A percentile compares a stretch with the other conserved stretches of the same genome.
These are phyloP conservation scores for Leptographium procerum DNA, from an alignment of 2,329 filamentous ascomycete species.

Conservation along the genomic window DNA sequence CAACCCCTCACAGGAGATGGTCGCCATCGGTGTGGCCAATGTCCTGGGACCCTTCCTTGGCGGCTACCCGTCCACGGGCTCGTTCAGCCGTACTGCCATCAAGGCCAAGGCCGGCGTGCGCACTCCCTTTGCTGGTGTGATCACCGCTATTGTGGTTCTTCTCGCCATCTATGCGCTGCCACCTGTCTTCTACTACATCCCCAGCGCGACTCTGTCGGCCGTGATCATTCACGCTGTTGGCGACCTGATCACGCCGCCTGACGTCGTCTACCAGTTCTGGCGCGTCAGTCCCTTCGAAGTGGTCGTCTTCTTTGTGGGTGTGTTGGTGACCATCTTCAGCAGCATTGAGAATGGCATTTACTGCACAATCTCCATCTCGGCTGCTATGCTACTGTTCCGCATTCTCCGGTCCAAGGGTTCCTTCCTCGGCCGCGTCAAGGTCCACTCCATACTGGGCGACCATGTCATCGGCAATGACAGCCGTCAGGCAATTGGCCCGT, in stretches of 20 bases:
- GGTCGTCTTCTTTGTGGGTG: slow-evolving; percentile 84
- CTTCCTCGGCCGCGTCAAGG: slow-evolving; percentile 72
- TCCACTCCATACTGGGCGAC: slow-evolving; percentile 76
- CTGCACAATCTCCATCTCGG: slow-evolving; percentile 66
- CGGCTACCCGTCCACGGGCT: slow-evolving; percentile 81
- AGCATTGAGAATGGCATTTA: slow-evolving; percentile 92
- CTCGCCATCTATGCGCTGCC: slow-evolving; percentile 69
- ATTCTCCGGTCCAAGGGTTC: slow-evolving; percentile 71
- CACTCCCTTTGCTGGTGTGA: slow-evolving; percentile 66
- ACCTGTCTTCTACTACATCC: slow-evolving; percentile 72
- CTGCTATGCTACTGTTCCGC: slow-evolving; percentile 70
- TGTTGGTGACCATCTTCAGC: slow-evolving; percentile 78
- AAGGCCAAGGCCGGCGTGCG: slow-evolving; percentile 75
- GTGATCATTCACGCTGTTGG: slow-evolving; percentile 78
- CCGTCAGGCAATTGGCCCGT: slow-evolving; percentile 29
- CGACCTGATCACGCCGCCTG: slow-evolving; percentile 78
- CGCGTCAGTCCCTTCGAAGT: slow-evolving; percentile 82
- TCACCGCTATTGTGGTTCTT: slow-evolving; percentile 65
- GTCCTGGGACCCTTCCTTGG: slow-evolving; percentile 85
- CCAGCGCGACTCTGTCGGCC: slow-evolving; percentile 56
- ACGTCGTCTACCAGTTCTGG: slow-evolving; percentile 94
- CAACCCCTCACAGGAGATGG: slow-evolving; percentile 90
- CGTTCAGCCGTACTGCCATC: slow-evolving; percentile 60
- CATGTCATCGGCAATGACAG: slow-evolving; percentile 55
- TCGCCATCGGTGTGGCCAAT: slow-evolving; percentile 88